phyloP scores from a whole-genome alignment of 306 rosid genomes.

The Sphenostylis stenocarpa region DNA sequence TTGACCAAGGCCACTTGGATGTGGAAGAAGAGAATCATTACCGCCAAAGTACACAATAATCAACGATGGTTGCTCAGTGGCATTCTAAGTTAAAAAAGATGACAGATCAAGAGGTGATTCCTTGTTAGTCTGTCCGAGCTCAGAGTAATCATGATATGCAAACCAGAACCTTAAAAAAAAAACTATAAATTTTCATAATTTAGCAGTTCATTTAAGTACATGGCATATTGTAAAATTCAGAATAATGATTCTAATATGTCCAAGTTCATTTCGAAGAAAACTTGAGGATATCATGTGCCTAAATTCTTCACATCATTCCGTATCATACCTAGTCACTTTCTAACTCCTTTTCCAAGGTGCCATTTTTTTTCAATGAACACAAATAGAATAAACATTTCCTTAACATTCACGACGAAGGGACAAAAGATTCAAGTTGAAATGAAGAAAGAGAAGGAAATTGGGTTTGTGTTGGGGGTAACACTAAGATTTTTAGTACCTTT shows the following conservation, averaged over 20 bases:
- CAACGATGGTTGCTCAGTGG: conserved; percentile 61
- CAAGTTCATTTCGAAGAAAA: neutral
- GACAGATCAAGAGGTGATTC: neutral
- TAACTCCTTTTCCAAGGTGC: neutral
- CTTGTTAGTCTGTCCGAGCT: neutral
- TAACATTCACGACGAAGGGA: neutral
- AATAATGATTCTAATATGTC: neutral
- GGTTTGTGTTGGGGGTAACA: neutral
- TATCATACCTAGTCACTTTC: neutral
- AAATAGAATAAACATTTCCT: neutral
- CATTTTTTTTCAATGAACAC: neutral
- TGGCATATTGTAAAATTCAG: neutral
- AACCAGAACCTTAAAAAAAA: neutral
- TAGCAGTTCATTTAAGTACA: neutral
- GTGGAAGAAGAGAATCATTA: conserved; percentile 63
- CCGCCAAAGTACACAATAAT: conserved; percentile 90
- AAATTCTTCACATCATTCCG: conserved; percentile 5
- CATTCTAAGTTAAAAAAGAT: conserved; percentile 45
- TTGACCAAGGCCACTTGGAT: conserved; percentile 56
- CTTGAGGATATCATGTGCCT: neutral
- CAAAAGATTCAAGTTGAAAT: neutral
- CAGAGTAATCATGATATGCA: neutral
- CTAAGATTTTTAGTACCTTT: conserved; percentile 47
- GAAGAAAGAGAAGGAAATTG: neutral
- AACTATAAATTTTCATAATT: neutral